Percentiles rank a stretch among this genome's conserved stretches.
These are phyloP conservation scores for Helenozyma baotianmanensis DNA, from an alignment of 805 yeast genomes.

Conservation along the genomic window DNA sequence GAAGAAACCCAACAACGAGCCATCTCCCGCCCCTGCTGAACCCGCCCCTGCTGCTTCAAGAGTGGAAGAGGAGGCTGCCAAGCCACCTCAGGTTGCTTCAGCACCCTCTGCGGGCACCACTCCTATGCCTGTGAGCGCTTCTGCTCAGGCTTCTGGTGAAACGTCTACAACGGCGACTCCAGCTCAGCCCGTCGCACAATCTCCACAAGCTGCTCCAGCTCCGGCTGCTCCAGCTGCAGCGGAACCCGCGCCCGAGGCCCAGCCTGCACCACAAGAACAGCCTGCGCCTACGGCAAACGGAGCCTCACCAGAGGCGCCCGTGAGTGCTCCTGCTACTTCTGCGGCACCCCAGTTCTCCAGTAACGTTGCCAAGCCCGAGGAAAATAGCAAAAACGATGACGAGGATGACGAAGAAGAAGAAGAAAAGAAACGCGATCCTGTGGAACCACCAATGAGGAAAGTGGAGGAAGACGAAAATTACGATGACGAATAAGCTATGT, in stretches of 20 bases:
- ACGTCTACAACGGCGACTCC: too few species aligned
- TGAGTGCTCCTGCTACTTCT: background rate
- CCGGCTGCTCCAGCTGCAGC: constrained; percentile 2
- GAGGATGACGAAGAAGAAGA: constrained; percentile 29
- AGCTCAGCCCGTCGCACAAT: too few species aligned
- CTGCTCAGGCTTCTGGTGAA: too few species aligned
- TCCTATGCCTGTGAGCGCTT: too few species aligned
- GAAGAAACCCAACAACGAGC: constrained; percentile 22
- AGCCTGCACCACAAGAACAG: constrained; percentile 3
- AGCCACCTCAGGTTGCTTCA: too few species aligned
- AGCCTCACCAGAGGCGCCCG: constrained; percentile 1
- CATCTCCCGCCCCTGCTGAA: constrained; percentile 3
- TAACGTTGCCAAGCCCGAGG: constrained; percentile 15
- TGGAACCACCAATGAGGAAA: constrained; percentile 42
- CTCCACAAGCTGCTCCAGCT: constrained; percentile 3
- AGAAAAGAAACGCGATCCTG: constrained; percentile 22
- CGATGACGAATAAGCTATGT: constrained; percentile 35
- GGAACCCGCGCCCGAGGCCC: constrained; percentile 3
- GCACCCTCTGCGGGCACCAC: too few species aligned
- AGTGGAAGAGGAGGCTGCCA: background rate
- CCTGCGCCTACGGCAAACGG: background rate
- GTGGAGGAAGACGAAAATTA: constrained; percentile 45
- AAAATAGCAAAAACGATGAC: constrained; percentile 10
- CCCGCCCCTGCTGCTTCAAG: constrained; percentile 1
- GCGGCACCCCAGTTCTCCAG: constrained; percentile 17